phyloP scores from a whole-genome alignment of 306 rosid species.

The Begonia fuchsioides region DNA sequence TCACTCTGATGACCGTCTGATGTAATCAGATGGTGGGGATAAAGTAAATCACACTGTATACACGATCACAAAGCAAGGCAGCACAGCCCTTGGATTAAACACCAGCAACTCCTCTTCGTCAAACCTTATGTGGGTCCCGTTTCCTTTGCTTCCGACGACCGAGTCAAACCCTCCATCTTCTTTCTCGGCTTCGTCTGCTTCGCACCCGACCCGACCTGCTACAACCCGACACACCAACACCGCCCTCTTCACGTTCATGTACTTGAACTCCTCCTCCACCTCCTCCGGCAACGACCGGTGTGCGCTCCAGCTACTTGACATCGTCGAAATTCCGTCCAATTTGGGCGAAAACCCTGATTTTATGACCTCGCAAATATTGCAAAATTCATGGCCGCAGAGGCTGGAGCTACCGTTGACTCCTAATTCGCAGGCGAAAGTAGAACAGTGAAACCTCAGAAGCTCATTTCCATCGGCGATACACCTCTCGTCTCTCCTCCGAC shows the following conservation, averaged over 20 bases:
- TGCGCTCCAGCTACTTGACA: constrained; percentile 74
- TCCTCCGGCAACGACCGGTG: constrained; percentile 79
- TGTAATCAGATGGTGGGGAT: too few relatives aligned
- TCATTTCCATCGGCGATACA: constrained; percentile 93
- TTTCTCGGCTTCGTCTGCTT: constrained; percentile 41
- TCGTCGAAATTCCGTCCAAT: constrained; percentile 81
- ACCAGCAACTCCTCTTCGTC: constrained; percentile 89
- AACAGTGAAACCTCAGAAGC: constrained; percentile 81
- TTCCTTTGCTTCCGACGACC: constrained; percentile 40
- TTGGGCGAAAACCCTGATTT: constrained; percentile 81
- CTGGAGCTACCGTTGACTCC: constrained; percentile 58
- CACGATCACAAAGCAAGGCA: constrained; percentile 94
- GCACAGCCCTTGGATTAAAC: constrained; percentile 90
- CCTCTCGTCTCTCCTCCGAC: constrained; percentile 48
- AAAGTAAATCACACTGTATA: constrained; percentile 33
- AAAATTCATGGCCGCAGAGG: constrained; percentile 60
- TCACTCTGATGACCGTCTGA: too few relatives aligned
- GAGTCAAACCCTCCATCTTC: constrained; percentile 65
- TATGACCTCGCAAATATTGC: constrained; percentile 68
- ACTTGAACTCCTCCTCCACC: constrained; percentile 59
- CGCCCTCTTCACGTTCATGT: constrained; percentile 87
- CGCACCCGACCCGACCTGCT: constrained; percentile 80
- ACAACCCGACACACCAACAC: constrained; percentile 78
- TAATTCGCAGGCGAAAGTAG: constrained; percentile 66
- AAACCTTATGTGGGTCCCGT: constrained; percentile 36